Base-by-base conservation (phyloP, 129 eudicot genomes). In the Deinandra increscens region DNA sequence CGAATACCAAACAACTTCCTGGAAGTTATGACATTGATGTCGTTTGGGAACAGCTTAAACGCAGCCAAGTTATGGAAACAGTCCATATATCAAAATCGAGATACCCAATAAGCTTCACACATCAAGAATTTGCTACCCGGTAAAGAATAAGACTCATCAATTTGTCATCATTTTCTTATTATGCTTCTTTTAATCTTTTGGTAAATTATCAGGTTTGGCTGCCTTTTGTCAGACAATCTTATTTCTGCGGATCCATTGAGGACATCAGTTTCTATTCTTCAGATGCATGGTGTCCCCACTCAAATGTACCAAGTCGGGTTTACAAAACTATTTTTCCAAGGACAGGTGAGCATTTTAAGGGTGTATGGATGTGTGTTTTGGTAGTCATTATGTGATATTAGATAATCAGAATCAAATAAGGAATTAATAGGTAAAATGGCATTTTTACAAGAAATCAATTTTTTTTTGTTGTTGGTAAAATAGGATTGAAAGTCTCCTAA, bases 61-160 rank as follows among this genome's bases (percentile, higher is more conserved):
- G 89, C 77, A 87, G 93, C 80, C 88, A 87, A 81, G 81, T 94
- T 72, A 84, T 85, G 66, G 93, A 83, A 75, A 87, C 90, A 18
- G 87, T 87, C 22, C 83, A 96, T 72, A 85, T 94, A 43, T 79
- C 94, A 42, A 87, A 83, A 77, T 85, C 88, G 22, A 85, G 97
- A 58, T 90, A 85, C 75, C 91, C 96, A 45, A 80, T 84, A 39
- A 74, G 94, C 54, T 45, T 94, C 66, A 82, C 93, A 13, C 99
- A 94, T 82, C 94, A 94, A 81, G 94, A 94, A 70, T 94, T 94
- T 64, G 79, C 97, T 33, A 75, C 62, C 71, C 82, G 99, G 99
- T 93, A 69, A 39, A 68, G 12, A 43, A 44, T 12, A 45, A 31
- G 48, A 46, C 70, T 41, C 34, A 53, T 41, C 20, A 48, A 20